Evolutionary conservation across 78 protist genomes (phyloP), one percentile per base, ranked within the genome.

Genomic region (Speleostelium caveatum): DNA sequence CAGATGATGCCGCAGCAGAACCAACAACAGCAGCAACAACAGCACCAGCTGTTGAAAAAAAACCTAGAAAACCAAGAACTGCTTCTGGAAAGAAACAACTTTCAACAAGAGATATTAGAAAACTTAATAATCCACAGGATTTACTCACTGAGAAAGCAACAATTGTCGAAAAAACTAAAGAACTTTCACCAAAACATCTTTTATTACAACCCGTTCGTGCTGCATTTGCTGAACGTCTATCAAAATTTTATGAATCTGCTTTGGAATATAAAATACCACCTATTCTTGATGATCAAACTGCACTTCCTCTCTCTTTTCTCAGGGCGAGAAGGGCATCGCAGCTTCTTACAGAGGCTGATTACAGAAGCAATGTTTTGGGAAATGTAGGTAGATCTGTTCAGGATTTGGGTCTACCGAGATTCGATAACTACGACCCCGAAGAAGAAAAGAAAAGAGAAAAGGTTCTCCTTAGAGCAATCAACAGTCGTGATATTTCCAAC

Each of bases 161-260:
- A 38, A 53, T 66, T 0, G 24, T 66, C 4, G 0, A 26, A 21
- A 66, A 66, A 38, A 35, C 73, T 5, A 66, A 66, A n/a, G 73
- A 66, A 26, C 22, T 66, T 10, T 39, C 73, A 66, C 30, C 53
- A 66, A 66, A 66, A 66, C 73, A 66, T 32, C 45, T 22, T 41
- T 16, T 41, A 51, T 41, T 68, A 68, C 28, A 19, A 14, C 35
- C 75, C 21, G 41, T 68, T 41, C 56, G 75, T 41, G 41, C 12
- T 14, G 53, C 53, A 45, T 14, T 45, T 6, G 53, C 53, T 45
- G 53, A 45, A 45, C 6, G 10, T 6, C 53, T 45, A 45, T 10
- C 6, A 45, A 45, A 45, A 45, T 45, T 45, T 10, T 45, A 45
- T 45, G n/a, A 10, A 10, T 6, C 6, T 45, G 10, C 53, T 14